Percentiles rank a stretch among this genome's conserved stretches.
Conservation (phyloP, 345 rosid genomes). For the Populus nigra region DNA sequence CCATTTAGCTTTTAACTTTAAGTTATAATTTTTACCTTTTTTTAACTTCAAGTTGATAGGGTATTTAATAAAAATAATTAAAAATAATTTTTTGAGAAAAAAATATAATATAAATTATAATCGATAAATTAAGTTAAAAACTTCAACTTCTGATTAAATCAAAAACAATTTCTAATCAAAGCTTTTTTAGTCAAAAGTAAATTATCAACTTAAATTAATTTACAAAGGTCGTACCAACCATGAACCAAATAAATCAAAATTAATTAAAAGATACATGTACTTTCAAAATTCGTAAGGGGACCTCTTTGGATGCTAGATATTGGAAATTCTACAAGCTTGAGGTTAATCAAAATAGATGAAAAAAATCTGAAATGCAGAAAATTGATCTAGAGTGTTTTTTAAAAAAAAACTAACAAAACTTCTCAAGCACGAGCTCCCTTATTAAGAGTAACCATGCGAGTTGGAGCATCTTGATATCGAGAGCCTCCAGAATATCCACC, state of each 20-base stretch:
- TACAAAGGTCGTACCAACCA: not conserved
- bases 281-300: not conserved
- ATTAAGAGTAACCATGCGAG: slow-evolving; percentile 73
- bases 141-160: too few species aligned
- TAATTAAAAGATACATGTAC: not conserved
- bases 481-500: slow-evolving; percentile 52
- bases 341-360: not conserved
- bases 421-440: slow-evolving; percentile 44
- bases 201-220: too few species aligned
- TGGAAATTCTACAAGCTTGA: not conserved
- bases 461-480: slow-evolving; percentile 33
- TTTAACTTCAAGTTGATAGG: too few species aligned
- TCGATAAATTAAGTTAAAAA: too few species aligned
- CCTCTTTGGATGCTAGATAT: not conserved
- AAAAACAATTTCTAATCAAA: too few species aligned
- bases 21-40: too few species aligned
- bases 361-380: not conserved
- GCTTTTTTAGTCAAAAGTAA: too few species aligned
- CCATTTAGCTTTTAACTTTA: too few species aligned
- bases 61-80: too few species aligned
- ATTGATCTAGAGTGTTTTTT: not conserved
- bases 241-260: not conserved
- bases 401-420: not conserved
- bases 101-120: too few species aligned
- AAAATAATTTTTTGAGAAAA: too few species aligned